Evolutionary conservation across 2,329 filamentous ascomycete species (phyloP).

Genomic region (Hymenoscyphus albidus): DNA sequence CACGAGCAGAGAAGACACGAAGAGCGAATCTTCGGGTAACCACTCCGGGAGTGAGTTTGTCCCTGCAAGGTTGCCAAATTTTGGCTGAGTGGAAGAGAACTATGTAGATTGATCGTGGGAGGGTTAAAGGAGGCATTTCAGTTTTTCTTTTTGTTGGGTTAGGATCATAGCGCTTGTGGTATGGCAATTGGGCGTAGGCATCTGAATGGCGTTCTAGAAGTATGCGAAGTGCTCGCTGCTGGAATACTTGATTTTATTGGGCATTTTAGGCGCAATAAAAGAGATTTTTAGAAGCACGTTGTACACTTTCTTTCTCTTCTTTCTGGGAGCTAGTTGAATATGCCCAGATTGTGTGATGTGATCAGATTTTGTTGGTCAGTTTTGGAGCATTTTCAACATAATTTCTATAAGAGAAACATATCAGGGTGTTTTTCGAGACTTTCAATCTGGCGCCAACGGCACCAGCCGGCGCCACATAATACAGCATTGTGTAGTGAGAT

Average conservation of each 20-base stretch:
- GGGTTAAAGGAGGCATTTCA: neutral
- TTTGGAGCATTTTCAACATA: too few relatives aligned
- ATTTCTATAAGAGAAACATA: too few relatives aligned
- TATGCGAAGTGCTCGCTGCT: slow-evolving; percentile 37
- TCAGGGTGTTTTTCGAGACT: too few relatives aligned
- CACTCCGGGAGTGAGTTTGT: slow-evolving; percentile 43
- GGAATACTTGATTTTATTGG: slow-evolving; percentile 11
- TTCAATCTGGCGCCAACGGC: too few relatives aligned
- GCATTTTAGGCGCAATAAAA: slow-evolving; percentile 1
- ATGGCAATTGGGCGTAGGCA: slow-evolving; percentile 9
- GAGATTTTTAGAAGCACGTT: neutral
- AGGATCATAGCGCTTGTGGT: neutral
- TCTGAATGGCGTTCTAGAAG: slow-evolving; percentile 27
- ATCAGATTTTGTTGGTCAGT: too few relatives aligned
- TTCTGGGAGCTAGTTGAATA: neutral
- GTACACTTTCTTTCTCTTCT: neutral
- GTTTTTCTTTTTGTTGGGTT: neutral
- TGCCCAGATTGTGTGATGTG: neutral
- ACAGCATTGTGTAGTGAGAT: too few relatives aligned
- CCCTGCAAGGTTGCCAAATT: slow-evolving; percentile 58
- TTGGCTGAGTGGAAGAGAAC: slow-evolving; percentile 29
- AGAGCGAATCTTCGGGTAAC: slow-evolving; percentile 14
- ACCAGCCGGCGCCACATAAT: too few relatives aligned
- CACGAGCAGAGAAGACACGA: neutral
- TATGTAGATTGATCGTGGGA: neutral